Percentiles rank a stretch among this genome's conserved stretches.
These are phyloP conservation scores for Cystobasidium pallidum DNA, from an alignment of 1,284 basidiomycete genomes.

Conservation along the genomic window DNA sequence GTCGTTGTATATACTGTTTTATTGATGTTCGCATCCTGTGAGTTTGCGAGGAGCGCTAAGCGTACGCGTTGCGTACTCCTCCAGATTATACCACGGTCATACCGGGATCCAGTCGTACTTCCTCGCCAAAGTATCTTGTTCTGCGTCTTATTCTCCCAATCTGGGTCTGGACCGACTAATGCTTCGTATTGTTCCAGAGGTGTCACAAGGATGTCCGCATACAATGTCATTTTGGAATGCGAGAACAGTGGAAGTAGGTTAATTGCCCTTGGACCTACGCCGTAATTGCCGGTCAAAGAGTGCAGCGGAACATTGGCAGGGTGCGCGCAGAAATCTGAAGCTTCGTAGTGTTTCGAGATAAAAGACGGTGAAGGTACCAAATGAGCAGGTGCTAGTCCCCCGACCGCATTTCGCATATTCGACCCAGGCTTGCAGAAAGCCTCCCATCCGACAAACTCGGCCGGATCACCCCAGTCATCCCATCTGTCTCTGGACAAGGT, in stretches of 20 bases:
- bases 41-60: constrained; percentile 55
- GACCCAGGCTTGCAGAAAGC: constrained; percentile 38
- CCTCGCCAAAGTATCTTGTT: constrained; percentile 58
- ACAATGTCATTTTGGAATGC: constrained; percentile 52
- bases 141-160: constrained; percentile 56
- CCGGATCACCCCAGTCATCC: constrained; percentile 42
- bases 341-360: constrained; percentile 44
- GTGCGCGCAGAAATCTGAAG: constrained; percentile 50
- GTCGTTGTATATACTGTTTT: constrained; percentile 33
- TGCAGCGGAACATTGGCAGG: constrained; percentile 48
- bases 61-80: constrained; percentile 57
- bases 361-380: constrained; percentile 45
- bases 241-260: constrained; percentile 52
- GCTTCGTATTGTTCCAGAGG: constrained; percentile 54
- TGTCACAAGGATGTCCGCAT: constrained; percentile 53
- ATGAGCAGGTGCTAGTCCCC: constrained; percentile 30
- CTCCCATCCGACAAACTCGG: constrained; percentile 41
- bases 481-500: constrained; percentile 27
- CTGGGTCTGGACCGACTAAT: constrained; percentile 50
- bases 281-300: constrained; percentile 38
- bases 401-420: constrained; percentile 42
- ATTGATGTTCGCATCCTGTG: constrained; percentile 39
- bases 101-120: constrained; percentile 58
- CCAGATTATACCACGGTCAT: constrained; percentile 56
- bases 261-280: constrained; percentile 47